Conservation (phyloP, 2,329 filamentous ascomycete species). For the Verticillium nubilum region DNA sequence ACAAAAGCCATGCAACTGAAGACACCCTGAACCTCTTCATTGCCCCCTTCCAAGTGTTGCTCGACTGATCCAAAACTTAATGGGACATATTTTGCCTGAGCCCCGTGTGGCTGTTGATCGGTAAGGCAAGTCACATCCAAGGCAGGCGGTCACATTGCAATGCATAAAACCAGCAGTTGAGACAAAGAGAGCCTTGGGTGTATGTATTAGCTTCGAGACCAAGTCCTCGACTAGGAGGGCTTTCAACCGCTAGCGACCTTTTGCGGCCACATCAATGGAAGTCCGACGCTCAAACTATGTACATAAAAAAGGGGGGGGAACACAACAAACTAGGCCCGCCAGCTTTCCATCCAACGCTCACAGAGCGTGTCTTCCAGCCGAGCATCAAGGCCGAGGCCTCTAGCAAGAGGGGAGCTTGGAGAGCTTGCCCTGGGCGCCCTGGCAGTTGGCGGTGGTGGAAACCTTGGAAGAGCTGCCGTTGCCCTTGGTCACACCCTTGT, state of each 20-base stretch:
- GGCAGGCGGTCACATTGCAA: too few species aligned
- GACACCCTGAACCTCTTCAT: too few species aligned
- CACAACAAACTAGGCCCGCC: not conserved
- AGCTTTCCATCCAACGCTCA: not conserved
- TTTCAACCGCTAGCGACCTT: not conserved
- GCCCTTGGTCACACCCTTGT: constrained; percentile 22
- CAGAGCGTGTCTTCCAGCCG: not conserved
- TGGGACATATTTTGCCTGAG: too few species aligned
- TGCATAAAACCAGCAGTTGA: too few species aligned
- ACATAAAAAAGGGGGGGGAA: not conserved
- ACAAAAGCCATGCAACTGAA: too few species aligned
- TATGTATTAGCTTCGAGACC: not conserved
- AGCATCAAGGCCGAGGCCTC: not conserved
- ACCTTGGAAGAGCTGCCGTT: constrained; percentile 17
- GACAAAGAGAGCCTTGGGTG: not conserved
- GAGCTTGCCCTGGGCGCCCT: constrained; percentile 2
- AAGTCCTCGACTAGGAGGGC: not conserved
- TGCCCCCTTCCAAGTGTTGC: too few species aligned
- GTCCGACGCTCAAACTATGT: not conserved
- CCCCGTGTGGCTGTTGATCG: too few species aligned
- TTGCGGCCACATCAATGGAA: not conserved
- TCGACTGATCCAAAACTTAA: too few species aligned
- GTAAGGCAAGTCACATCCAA: too few species aligned
- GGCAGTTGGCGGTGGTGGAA: constrained; percentile 5
- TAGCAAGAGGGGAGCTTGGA: constrained; percentile 1